Percentiles rank a stretch among this genome's conserved stretches.
Evolutionary conservation across 2,329 filamentous ascomycete genomes (phyloP).

Genomic region (Exophiala sideris): DNA sequence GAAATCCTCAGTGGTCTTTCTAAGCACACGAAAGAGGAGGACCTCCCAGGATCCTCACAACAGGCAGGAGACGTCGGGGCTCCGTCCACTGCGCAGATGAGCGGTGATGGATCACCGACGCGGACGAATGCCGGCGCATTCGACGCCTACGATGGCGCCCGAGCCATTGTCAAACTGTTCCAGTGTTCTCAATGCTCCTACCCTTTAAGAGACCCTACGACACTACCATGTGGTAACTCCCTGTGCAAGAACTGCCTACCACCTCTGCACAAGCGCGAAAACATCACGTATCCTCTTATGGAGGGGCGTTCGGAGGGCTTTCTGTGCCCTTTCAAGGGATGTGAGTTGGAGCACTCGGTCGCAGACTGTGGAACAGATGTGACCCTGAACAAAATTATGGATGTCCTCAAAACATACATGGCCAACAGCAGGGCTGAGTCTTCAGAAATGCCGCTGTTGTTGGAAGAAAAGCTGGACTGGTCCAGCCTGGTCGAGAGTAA

Average conservation of each 20-base stretch:
- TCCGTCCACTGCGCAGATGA: slow-evolving; percentile 25
- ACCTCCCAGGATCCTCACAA: background rate
- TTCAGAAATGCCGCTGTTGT: slow-evolving; percentile 35
- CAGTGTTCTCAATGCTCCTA: slow-evolving; percentile 74
- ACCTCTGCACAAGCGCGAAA: slow-evolving; percentile 57
- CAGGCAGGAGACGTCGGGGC: background rate
- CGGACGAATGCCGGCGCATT: slow-evolving; percentile 36
- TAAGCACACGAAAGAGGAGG: slow-evolving; percentile 13
- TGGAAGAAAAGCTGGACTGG: slow-evolving; percentile 42
- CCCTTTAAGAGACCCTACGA: slow-evolving; percentile 65
- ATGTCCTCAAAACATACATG: slow-evolving; percentile 57
- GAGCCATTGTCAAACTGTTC: slow-evolving; percentile 67
- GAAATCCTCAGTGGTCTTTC: slow-evolving; percentile 11
- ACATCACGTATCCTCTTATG: slow-evolving; percentile 74
- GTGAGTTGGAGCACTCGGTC: slow-evolving; percentile 67
- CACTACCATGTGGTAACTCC: slow-evolving; percentile 76
- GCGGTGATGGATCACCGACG: slow-evolving; percentile 18
- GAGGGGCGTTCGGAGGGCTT: slow-evolving; percentile 67
- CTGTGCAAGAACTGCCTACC: slow-evolving; percentile 76
- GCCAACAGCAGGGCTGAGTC: slow-evolving; percentile 35
- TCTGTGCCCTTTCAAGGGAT: slow-evolving; percentile 67
- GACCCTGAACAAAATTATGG: slow-evolving; percentile 67
- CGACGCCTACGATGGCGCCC: slow-evolving; percentile 54
- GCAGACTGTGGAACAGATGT: slow-evolving; percentile 77
- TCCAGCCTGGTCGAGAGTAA: slow-evolving; percentile 32